Base-by-base conservation (phyloP, 371 early-diverging fungal species). In the Mucor lusitanicus region DNA sequence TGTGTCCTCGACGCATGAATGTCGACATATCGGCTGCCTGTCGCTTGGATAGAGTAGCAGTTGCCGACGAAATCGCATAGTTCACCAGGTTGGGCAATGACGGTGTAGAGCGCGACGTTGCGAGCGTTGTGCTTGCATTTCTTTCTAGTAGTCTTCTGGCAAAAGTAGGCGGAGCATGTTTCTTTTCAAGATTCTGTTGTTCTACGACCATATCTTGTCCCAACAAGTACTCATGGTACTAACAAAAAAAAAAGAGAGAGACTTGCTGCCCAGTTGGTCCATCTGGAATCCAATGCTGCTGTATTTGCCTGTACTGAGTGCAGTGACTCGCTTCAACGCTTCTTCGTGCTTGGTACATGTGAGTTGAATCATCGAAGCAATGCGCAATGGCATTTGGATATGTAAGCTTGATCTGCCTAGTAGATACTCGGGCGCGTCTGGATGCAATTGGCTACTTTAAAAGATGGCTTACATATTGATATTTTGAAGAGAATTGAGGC, bases 31-130 rank as follows among this genome's bases (percentile, higher is more conserved):
- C 19, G 57, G 63, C 42, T 55, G 63, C 11, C 11, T 67, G 46
- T 19, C 30, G 37, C 23, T 66, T 70, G 32, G 71, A 58, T 5
- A 65, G 40, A 59, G 46, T 65, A 7, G 68, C 54, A 13, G 69
- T 72, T 39, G 72, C 64, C 40, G 72, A 64, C 21, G 65, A 33
- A 23, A 71, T 53, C 25, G 70, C 71, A 46, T 72, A 58, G 25
- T 74, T 76, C 15, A 74, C 71, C 15, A 80, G 63, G 12, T 72
- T 73, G 25, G 78, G 78, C 21, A 81, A 67, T 19, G 81, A 78
- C 28, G 77, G 50, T n/a, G 80, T 77, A 9, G 80, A 79, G 27
- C 64, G 66, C 13, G 80, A 79, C 13, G 75, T 63, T 8, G 65
- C 63, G 11, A 71, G 59, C 3, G 90, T n/a, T 25, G 53, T 19